Base-by-base conservation (phyloP, 192 early-diverging fungal genomes). In the Martensiomyces pterosporus region DNA sequence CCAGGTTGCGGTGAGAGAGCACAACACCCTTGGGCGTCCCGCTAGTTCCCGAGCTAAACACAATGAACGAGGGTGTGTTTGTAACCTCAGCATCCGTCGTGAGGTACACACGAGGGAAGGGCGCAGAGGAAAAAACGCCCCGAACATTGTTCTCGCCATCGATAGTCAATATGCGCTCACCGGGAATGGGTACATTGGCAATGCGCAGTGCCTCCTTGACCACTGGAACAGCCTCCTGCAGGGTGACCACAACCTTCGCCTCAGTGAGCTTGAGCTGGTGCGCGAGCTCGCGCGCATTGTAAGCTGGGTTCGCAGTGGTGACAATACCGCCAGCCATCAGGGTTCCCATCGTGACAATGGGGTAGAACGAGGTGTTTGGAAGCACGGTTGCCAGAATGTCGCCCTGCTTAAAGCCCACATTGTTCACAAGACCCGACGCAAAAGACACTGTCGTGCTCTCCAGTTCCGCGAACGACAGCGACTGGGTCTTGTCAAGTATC, bases 231-330 rank as follows among this genome's bases (percentile, higher is more conserved):
- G 24, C 50, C 18, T 53, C 47, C 37, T 53, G 26, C 37, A 60
- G 51, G 5, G 82, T 86, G 34, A 96, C 69, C 9, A 94, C 57
- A 13, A 67, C 61, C 32, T 70, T 77, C 33, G 91, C 87, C 15
- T 74, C 60, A 5, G 84, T 82, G 34, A 89, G 84, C 10, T 66
- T 53, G 39, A 96, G n/a, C n/a, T n/a, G n/a, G n/a, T n/a, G n/a
- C n/a, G n/a, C n/a, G n/a, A n/a, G n/a, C n/a, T n/a, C n/a, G 64
- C 75, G 63, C 43, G 75, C 71, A 4, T 81, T 90, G 67, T 97
- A 97, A 5, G 78, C 79, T 26, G 92, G 91, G 45, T 93, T 97
- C 26, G 82, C 82, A 10, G 84, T 82, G 2, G 88, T 84, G n/a
- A 90, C 77, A 2, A 82, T 67, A n/a, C 80, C 79, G 24, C 87